Evolutionary conservation across 805 yeast species (phyloP), one percentile per base, ranked within the genome.

Genomic region (Brettanomyces custersianus): DNA sequence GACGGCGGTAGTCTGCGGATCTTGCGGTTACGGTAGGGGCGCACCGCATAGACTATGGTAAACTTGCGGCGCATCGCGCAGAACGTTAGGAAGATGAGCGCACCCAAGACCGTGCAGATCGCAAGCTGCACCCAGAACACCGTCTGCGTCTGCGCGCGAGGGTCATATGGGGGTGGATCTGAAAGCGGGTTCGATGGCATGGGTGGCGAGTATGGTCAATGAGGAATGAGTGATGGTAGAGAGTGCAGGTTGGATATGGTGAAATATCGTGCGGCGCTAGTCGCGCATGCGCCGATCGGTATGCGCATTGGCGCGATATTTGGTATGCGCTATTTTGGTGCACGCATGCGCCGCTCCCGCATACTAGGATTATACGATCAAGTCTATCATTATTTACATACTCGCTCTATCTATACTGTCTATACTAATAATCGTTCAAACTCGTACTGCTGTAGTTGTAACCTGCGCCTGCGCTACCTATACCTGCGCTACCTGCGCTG

Each of bases 31-130:
- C 79, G 51, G 31, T 70, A 58, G 10, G 79, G 67, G 38, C 81
- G 45, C 9, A 74, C 68, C 11, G 77, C 74, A 46, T 73, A 74
- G 38, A 74, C 62, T 39, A 72, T 66, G 8, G 80, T 80, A 62
- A 77, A 71, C 40, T 63, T 61, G 43, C 66, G 66, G 34, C 81
- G 54, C 21, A 69, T 54, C 22, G 69, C 42, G 43, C 80, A 74
- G 48, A 74, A 74, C 17, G 66, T 45, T 10, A 65, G 34, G 40
- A 74, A 71, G 19, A 72, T 62, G 9, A 62, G 40, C 6, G 60
- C 23, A 0, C 80, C 80, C n/a, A 68, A 49, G 32, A 62, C 48
- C 3, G 66, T 47, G 40, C 78, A 73, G 27, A 74, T 58, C 39
- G 61, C 57, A 33, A 74, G 54, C 48, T 74, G 81, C 11, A 75